phyloP scores from a whole-genome alignment of 1,284 basidiomycete species.

The Apiotrichum veenhuisii region DNA sequence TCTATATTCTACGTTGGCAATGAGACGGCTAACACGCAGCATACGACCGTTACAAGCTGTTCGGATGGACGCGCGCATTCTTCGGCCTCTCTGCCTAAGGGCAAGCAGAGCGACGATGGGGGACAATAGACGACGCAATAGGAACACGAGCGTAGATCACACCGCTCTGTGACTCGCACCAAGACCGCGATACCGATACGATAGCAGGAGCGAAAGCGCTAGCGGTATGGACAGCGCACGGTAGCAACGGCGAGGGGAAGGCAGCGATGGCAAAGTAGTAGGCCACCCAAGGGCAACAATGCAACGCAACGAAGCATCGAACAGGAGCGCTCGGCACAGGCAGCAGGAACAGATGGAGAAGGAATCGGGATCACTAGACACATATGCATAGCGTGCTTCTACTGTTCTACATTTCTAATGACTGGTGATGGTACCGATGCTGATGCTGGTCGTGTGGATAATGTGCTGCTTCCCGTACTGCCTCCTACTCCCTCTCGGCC shows the following conservation, averaged over 20 bases:
- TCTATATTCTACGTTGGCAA: conserved; percentile 12
- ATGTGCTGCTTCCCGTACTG: background rate
- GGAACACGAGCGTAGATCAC: too few species aligned
- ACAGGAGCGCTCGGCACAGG: too few species aligned
- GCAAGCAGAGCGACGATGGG: background rate
- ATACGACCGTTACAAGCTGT: conserved; percentile 64
- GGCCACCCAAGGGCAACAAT: too few species aligned
- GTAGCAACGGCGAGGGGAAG: too few species aligned
- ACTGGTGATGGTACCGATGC: background rate
- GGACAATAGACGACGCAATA: too few species aligned
- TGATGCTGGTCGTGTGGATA: background rate
- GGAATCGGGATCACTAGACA: background rate
- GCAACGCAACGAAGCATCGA: too few species aligned
- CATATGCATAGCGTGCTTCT: conserved; percentile 4
- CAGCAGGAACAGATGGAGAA: background rate
- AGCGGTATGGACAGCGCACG: too few species aligned
- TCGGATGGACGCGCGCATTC: conserved; percentile 66
- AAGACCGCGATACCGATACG: background rate
- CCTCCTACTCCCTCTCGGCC: background rate
- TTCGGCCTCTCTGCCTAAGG: conserved; percentile 48
- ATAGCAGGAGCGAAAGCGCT: too few species aligned
- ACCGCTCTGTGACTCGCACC: too few species aligned
- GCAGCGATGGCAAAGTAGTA: too few species aligned
- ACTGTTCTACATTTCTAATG: conserved; percentile 1
- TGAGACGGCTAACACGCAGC: conserved; percentile 50